phyloP scores from a whole-genome alignment of 148 eudicot species.

The Arbutus unedo region DNA sequence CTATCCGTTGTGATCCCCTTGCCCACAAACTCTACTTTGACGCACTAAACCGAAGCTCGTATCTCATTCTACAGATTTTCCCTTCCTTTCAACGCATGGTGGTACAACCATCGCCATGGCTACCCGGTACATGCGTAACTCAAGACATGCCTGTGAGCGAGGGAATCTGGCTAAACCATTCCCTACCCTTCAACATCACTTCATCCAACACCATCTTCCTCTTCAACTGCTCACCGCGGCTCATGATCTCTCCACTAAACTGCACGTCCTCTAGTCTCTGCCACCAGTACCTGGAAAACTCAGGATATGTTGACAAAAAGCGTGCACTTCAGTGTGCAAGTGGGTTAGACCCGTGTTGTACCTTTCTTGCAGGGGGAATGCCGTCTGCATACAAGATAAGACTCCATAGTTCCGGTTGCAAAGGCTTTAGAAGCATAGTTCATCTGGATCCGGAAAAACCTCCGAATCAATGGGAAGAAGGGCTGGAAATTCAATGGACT shows the following conservation, averaged over 20 bases:
- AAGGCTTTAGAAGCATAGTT: slow-evolving; percentile 41
- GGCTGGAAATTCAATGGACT: slow-evolving; percentile 45
- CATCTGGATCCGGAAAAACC: slow-evolving; percentile 28
- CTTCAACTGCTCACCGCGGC: slow-evolving; percentile 42
- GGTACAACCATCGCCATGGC: slow-evolving; percentile 35
- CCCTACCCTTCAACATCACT: slow-evolving; percentile 41
- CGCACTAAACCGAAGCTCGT: slow-evolving; percentile 38
- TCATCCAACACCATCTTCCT: slow-evolving; percentile 44
- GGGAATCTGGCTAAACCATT: slow-evolving; percentile 41
- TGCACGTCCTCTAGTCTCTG: slow-evolving; percentile 43
- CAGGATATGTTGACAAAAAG: slow-evolving; percentile 28
- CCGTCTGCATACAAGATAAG: slow-evolving; percentile 48
- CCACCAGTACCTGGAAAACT: slow-evolving; percentile 35
- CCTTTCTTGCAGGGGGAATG: slow-evolving; percentile 46
- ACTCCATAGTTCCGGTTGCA: slow-evolving; percentile 39
- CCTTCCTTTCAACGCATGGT: slow-evolving; percentile 27
- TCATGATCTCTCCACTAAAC: slow-evolving; percentile 43
- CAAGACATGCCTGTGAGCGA: slow-evolving; percentile 33
- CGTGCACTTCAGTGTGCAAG: slow-evolving; percentile 32
- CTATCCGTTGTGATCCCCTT: slow-evolving; percentile 31
- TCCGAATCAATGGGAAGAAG: slow-evolving; percentile 38
- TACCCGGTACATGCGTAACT: slow-evolving; percentile 30
- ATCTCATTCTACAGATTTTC: slow-evolving; percentile 26
- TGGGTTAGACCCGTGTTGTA: slow-evolving; percentile 34
- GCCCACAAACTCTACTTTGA: slow-evolving; percentile 39